Conservation (phyloP, 1,139 yeast genomes). For the Yamadazyma conglobata region DNA sequence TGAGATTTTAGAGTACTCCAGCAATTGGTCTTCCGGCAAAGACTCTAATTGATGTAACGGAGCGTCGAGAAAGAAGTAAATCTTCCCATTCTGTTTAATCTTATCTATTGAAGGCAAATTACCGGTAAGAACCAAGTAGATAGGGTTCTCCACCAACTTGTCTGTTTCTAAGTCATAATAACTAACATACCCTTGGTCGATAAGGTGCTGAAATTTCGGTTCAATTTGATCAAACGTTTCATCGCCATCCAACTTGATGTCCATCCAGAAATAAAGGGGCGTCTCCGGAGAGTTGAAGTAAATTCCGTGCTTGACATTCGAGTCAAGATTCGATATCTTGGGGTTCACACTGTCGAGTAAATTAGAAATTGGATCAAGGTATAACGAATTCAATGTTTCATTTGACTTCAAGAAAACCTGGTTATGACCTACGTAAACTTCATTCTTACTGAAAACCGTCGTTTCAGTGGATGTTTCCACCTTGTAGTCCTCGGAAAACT, state of each 20-base stretch:
- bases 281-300: conserved; percentile 40
- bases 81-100: conserved; percentile 18
- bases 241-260: conserved; percentile 37
- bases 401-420: conserved; percentile 40
- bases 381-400: conserved; percentile 48
- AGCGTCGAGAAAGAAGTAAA: conserved; percentile 40
- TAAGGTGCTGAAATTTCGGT: conserved; percentile 29
- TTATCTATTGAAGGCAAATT: conserved; percentile 34
- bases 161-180: conserved; percentile 27
- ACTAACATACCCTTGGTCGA: conserved; percentile 32
- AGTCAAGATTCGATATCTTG: conserved; percentile 6
- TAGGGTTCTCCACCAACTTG: conserved; percentile 29
- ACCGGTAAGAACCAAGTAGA: conserved; percentile 40
- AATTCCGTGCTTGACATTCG: conserved; percentile 25
- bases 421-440: conserved; percentile 68
- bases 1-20: conserved; percentile 25
- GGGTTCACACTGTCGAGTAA: conserved; percentile 48
- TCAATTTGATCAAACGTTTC: conserved; percentile 29
- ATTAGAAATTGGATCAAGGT: conserved; percentile 49
- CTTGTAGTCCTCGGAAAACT: conserved; percentile 30
- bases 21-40: conserved; percentile 16
- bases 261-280: conserved; percentile 41
- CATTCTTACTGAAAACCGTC: conserved; percentile 25
- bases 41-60: conserved; percentile 27
- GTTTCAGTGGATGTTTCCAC: conserved; percentile 20